A percentile compares a stretch with the other conserved stretches of the same genome.
These are phyloP conservation scores for Aspergillus versicolor DNA, from an alignment of 2,329 filamentous ascomycete genomes.

Conservation along the genomic window DNA sequence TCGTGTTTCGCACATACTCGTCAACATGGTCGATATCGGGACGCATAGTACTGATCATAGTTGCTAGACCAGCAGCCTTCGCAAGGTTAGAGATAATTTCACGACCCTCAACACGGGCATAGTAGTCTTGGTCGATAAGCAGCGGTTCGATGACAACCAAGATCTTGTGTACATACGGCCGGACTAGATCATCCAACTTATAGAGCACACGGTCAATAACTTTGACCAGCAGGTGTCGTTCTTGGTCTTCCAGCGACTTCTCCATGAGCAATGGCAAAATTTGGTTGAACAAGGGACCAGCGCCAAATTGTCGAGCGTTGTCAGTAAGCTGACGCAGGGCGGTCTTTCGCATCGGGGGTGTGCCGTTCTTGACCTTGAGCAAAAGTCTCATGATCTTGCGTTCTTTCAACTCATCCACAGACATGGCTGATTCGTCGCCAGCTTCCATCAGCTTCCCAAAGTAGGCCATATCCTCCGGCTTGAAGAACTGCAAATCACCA, in stretches of 20 bases:
- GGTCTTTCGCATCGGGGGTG: constrained; percentile 97
- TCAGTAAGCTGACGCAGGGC: constrained; percentile 95
- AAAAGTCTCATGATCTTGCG: constrained; percentile 97
- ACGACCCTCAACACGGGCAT: constrained; percentile 93
- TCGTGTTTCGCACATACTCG: constrained; percentile 97
- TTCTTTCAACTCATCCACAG: constrained; percentile 94
- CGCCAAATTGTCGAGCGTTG: constrained; percentile 93
- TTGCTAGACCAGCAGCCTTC: constrained; percentile 93
- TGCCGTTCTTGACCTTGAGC: constrained; percentile 98
- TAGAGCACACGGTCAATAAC: constrained; percentile 98
- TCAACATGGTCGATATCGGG: constrained; percentile 98
- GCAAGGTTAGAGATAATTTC: constrained; percentile 98
- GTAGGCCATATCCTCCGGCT: constrained; percentile 97
- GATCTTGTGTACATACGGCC: constrained; percentile 97
- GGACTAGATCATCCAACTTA: constrained; percentile 94
- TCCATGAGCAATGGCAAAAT: constrained; percentile 97
- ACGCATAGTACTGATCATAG: constrained; percentile 99
- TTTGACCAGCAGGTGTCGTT: constrained; percentile 96
- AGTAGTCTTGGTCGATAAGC: constrained; percentile 98
- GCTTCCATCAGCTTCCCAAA: constrained; percentile 97
- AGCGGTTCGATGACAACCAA: constrained; percentile 98
- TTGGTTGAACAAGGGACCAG: constrained; percentile 92
- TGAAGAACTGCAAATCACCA: constrained; percentile 96
- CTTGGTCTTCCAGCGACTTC: constrained; percentile 94
- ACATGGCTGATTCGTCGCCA: constrained; percentile 85